Evolutionary conservation across 164 flowering plant species (phyloP), one percentile per base, ranked within the genome.

Genomic region (Piper longum): DNA sequence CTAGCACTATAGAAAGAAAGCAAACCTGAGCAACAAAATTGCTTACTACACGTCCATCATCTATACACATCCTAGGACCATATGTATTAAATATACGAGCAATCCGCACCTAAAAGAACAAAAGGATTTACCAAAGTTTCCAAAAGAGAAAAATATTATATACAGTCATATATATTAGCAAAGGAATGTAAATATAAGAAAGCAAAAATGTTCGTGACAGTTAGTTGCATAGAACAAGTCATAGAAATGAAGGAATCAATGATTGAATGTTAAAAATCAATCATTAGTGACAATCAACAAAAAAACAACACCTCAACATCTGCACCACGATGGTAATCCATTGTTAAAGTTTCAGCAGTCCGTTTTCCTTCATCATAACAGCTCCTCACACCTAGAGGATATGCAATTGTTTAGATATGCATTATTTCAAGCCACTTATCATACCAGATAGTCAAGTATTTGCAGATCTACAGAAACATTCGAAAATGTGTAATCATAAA

Each of bases 41-140:
- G 85, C 98, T 91, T 58, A 91, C 98, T 58, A 91, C 98, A 64
- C 96, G 91, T 52, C 98, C 98, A 74, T 91, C 98, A 83, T 91
- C 96, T 51, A 88, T 67, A 70, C 96, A 84, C 98, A 91, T 91
- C 18, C 96, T 86, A 26, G 96, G 98, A 44, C 98, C 98, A 69
- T 91, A 91, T 43, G 98, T 88, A 67, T 91, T 91, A 71, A 91
- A 91, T 62, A 91, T 91, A 4, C 98, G 85, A 62, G 98, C 98
- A 67, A 91, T 88, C 11, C 98, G 85, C 48, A 91, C 96, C 98
- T 91, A 83, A 36, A 74, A 48, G 7, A 48, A 9, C 7, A 11
- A 44, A 44, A 44, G 48, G 52, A 48, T 48, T 12, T 14, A 48
- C 14, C 52, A 48, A 9, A 48, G 52, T 2, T 48, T 48, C 36